These are phyloP conservation scores for Syzygium syzygioides DNA, from an alignment of 441 rosid genomes.

Conservation along the genomic window DNA sequence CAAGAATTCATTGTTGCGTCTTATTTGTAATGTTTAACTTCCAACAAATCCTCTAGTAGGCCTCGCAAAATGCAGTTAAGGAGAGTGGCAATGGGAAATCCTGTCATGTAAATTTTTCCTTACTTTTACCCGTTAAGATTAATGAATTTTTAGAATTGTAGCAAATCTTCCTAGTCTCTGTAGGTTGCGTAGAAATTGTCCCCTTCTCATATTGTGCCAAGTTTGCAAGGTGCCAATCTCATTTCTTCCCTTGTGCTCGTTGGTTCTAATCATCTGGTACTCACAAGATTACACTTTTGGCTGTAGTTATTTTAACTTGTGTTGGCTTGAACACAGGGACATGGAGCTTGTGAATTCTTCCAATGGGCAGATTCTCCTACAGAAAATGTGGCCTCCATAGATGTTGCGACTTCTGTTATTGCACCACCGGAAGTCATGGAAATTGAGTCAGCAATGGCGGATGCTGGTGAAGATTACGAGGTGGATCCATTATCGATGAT, in stretches of 20 bases:
- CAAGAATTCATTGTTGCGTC: not conserved
- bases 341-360: not conserved
- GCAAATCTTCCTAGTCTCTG: not conserved
- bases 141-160: not conserved
- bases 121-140: not conserved
- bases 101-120: not conserved
- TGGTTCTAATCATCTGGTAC: not conserved
- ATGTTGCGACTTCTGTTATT: not conserved
- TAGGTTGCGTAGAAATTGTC: not conserved
- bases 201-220: not conserved
- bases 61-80: not conserved
- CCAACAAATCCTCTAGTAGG: not conserved
- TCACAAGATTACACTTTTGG: not conserved
- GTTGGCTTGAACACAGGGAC: not conserved
- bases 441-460: not conserved
- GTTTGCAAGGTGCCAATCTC: not conserved
- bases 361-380: not conserved
- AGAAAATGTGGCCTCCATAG: not conserved
- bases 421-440: not conserved
- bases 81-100: not conserved
- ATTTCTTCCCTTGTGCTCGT: not conserved
- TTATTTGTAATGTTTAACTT: not conserved
- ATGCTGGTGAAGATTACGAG: not conserved
- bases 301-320: not conserved
- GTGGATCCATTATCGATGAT: not conserved